These are phyloP conservation scores for Mercurialis annua DNA, from an alignment of 345 rosid genomes.

Conservation along the genomic window DNA sequence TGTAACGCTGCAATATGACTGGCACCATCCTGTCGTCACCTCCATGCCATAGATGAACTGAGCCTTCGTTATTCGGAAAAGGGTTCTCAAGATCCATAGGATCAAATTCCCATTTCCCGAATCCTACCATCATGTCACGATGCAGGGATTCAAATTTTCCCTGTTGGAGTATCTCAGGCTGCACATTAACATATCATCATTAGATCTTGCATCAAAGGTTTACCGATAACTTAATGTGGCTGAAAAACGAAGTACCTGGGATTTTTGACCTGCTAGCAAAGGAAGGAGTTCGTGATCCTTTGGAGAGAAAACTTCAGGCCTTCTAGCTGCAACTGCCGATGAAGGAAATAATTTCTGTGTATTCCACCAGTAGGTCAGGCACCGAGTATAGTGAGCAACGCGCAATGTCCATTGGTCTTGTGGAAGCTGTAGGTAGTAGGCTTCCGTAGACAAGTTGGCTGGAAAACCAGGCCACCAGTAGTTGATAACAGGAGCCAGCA, in stretches of 20 bases:
- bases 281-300: conserved; percentile 18
- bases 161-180: conserved; percentile 16
- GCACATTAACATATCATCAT: not conserved
- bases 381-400: conserved; percentile 19
- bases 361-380: conserved; percentile 32
- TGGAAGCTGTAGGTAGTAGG: conserved; percentile 19
- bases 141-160: conserved; percentile 24
- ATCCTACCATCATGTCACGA: conserved; percentile 24
- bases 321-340: conserved; percentile 11
- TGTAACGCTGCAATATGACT: conserved; percentile 24
- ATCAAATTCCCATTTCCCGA: conserved; percentile 31
- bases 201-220: too few species aligned
- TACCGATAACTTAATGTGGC: too few species aligned
- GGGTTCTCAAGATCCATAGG: conserved; percentile 28
- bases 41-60: conserved; percentile 34
- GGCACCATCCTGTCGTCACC: conserved; percentile 27
- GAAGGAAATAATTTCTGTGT: conserved; percentile 27
- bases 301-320: conserved; percentile 11
- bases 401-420: conserved; percentile 23
- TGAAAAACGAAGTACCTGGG: conserved; percentile 13
- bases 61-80: conserved; percentile 27
- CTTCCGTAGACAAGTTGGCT: conserved; percentile 20
- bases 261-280: not conserved
- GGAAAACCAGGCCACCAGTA: conserved; percentile 35
- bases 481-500: conserved; percentile 24